Conservation (phyloP, 257 asterid genomes). For the Osmanthus fragrans region DNA sequence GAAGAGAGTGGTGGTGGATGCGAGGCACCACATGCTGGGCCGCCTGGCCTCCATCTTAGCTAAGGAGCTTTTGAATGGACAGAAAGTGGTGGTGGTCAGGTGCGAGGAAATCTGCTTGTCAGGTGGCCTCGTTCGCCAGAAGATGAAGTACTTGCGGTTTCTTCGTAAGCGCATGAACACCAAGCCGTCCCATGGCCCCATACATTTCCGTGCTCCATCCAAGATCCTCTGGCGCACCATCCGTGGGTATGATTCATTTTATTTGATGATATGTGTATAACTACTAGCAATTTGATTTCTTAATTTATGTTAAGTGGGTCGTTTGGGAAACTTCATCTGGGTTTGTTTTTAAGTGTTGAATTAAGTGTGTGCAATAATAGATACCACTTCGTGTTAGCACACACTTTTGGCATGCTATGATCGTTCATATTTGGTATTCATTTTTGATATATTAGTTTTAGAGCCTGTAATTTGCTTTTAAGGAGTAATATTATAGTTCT, state of each 20-base stretch:
- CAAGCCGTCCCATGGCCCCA: slow-evolving; percentile 55
- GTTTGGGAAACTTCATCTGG: not conserved
- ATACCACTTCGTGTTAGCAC: not conserved
- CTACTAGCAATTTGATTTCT: not conserved
- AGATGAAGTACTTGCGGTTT: slow-evolving; percentile 50
- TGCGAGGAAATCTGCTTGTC: slow-evolving; percentile 55
- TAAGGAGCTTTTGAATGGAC: slow-evolving; percentile 47
- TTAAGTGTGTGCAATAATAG: not conserved
- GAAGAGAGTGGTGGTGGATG: slow-evolving; percentile 46
- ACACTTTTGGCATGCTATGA: not conserved
- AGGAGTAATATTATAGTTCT: not conserved
- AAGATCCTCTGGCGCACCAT: slow-evolving; percentile 55
- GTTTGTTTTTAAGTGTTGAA: not conserved
- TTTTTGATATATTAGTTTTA: not conserved
- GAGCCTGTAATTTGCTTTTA: not conserved
- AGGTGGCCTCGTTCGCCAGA: slow-evolving; percentile 51
- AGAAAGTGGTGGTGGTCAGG: slow-evolving; percentile 45
- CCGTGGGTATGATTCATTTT: slow-evolving; percentile 36
- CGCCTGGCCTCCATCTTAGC: slow-evolving; percentile 46
- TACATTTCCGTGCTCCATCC: slow-evolving; percentile 55
- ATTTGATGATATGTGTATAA: not conserved
- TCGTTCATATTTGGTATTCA: not conserved
- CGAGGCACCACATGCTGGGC: slow-evolving; percentile 54
- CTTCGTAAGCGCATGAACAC: slow-evolving; percentile 52
- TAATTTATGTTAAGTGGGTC: not conserved